Conservation (phyloP, 257 asterid species). For the Nicotiana knightiana region DNA sequence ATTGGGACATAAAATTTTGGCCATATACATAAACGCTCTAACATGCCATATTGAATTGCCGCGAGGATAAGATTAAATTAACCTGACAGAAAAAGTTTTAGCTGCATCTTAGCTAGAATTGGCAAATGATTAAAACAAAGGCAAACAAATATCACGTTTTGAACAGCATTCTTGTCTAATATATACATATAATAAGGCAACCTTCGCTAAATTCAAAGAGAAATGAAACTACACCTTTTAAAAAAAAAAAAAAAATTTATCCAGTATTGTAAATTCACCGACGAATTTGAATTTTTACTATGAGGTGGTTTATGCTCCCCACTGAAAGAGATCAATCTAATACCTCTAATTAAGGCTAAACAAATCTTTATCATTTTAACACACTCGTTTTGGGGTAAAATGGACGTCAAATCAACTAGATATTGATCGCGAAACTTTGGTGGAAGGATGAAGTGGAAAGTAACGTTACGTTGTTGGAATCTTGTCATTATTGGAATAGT, state of each 20-base stretch:
- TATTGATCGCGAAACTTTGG: background rate
- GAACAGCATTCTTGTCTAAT: background rate
- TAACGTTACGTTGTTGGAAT: background rate
- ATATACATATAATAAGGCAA: background rate
- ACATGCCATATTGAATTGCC: background rate
- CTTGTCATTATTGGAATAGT: background rate
- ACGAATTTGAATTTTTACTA: too few relatives aligned
- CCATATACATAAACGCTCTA: too few relatives aligned
- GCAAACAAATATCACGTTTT: background rate
- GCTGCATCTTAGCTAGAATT: background rate
- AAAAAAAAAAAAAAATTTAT: too few relatives aligned
- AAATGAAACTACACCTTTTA: background rate
- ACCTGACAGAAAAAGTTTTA: background rate
- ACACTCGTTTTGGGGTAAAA: background rate
- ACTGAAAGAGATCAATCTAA: background rate
- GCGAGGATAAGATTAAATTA: background rate
- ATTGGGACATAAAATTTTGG: too few relatives aligned
- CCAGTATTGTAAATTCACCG: too few relatives aligned
- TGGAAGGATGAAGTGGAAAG: background rate
- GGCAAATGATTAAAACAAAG: background rate
- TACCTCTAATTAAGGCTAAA: accelerated
- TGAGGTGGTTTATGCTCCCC: too few relatives aligned
- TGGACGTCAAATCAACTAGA: background rate
- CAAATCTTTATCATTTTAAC: background rate
- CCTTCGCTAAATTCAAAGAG: too few relatives aligned